Evolutionary conservation across 306 rosid species (phyloP).

Genomic region (Gastrolobium villosum): DNA sequence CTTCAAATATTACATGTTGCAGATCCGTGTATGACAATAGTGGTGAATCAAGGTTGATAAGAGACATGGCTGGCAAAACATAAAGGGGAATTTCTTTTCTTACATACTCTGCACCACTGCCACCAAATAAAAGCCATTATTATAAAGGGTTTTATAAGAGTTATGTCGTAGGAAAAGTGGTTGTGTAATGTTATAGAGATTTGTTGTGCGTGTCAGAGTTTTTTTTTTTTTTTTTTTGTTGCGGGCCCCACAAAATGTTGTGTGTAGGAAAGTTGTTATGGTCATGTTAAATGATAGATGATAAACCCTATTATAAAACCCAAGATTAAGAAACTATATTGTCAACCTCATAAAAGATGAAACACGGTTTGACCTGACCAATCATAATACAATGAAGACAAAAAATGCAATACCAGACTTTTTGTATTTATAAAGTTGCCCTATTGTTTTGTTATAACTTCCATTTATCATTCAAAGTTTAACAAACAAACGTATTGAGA

Average conservation of each 20-base stretch:
- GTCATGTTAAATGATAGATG: too few relatives aligned
- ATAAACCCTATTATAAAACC: constrained; percentile 46
- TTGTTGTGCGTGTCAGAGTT: too few relatives aligned
- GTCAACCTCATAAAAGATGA: constrained; percentile 28
- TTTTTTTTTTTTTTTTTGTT: too few relatives aligned
- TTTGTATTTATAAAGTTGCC: constrained; percentile 14
- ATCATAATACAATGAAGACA: constrained; percentile 17
- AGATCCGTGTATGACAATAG: constrained; percentile 81
- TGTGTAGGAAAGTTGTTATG: too few relatives aligned
- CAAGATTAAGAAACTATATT: constrained; percentile 41
- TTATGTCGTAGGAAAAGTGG: too few relatives aligned
- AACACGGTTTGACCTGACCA: constrained; percentile 23
- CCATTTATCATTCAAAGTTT: constrained; percentile 18
- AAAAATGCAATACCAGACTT: constrained; percentile 8
- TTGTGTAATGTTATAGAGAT: too few relatives aligned
- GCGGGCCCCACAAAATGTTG: too few relatives aligned
- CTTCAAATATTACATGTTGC: constrained; percentile 88
- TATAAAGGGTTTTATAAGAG: too few relatives aligned
- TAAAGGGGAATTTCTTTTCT: constrained; percentile 95
- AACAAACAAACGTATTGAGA: constrained; percentile 30
- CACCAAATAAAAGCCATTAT: constrained; percentile 51
- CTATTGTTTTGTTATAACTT: constrained; percentile 3
- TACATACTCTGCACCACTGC: constrained; percentile 87
- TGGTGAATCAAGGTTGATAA: constrained; percentile 78
- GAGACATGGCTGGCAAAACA: constrained; percentile 76